phyloP scores from a whole-genome alignment of 2,329 filamentous ascomycete genomes.

The Aphanocladium album region DNA sequence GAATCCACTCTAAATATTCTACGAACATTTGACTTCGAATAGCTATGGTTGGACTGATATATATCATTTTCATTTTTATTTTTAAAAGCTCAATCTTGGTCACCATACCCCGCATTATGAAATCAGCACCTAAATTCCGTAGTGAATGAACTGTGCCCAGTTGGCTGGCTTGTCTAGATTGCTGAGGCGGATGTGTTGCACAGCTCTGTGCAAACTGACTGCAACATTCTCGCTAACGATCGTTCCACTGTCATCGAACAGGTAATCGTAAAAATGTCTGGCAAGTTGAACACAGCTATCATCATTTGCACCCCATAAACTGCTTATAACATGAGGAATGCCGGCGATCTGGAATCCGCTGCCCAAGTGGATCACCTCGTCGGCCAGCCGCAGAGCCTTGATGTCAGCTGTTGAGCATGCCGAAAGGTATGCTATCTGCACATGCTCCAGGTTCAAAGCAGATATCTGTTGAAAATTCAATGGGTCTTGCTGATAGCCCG shows the following conservation, averaged over 20 bases:
- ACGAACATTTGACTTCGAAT: no score
- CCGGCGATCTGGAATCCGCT: conserved; percentile 32
- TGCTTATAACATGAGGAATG: conserved; percentile 29
- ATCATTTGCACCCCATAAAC: conserved; percentile 26
- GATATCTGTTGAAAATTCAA: conserved; percentile 1
- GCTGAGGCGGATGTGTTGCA: neutral
- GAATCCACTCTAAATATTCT: no score
- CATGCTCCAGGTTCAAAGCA: conserved; percentile 12
- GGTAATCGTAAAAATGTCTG: neutral
- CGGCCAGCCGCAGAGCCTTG: conserved; percentile 17
- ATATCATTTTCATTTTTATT: neutral
- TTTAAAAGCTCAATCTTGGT: no score
- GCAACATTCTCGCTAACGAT: neutral
- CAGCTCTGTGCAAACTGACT: neutral
- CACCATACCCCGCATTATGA: neutral
- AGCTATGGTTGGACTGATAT: no score
- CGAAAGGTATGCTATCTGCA: conserved; percentile 30
- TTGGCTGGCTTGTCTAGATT: neutral
- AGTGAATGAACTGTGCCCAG: conserved; percentile 9
- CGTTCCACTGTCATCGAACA: neutral
- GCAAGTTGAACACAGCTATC: conserved; percentile 20
- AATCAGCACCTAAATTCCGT: neutral
- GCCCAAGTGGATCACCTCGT: conserved; percentile 31
- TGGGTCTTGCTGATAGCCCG: neutral
- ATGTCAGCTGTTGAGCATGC: conserved; percentile 32